Conservation (phyloP, 2,329 filamentous ascomycete species). For the Fusarium virguliforme region DNA sequence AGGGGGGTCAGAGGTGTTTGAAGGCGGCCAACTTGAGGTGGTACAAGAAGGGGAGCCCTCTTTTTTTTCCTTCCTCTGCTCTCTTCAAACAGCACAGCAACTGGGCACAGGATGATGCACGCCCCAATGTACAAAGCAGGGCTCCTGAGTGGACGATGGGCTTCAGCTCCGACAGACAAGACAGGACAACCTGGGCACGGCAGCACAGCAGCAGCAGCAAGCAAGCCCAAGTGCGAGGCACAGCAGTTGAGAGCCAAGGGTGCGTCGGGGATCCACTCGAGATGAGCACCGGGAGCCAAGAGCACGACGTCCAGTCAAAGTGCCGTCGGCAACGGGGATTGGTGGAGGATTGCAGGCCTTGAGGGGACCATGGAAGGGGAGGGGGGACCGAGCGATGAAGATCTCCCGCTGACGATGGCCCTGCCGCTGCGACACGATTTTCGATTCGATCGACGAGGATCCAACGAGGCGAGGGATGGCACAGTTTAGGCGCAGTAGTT, state of each 20-base stretch:
- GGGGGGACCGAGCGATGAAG: conserved; percentile 34
- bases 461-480: conserved; percentile 11
- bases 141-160: conserved; percentile 6
- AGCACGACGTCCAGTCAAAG: conserved; percentile 18
- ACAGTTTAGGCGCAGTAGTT: too few species aligned
- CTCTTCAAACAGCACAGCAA: conserved; percentile 1
- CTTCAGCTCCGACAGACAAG: conserved; percentile 4
- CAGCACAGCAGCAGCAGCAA: background rate
- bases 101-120: conserved; percentile 16
- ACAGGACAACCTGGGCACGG: conserved; percentile 4
- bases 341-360: conserved; percentile 15
- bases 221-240: background rate
- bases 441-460: conserved; percentile 41
- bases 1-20: background rate
- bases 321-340: conserved; percentile 24
- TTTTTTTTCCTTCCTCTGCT: background rate
- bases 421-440: conserved; percentile 35
- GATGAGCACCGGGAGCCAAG: conserved; percentile 17
- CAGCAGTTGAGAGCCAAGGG: conserved; percentile 1
- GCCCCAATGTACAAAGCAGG: conserved; percentile 10
- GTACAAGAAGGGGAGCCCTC: conserved; percentile 23
- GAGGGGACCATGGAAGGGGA: conserved; percentile 6
- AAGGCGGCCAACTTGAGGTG: conserved; percentile 11
- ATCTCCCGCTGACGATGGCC: conserved; percentile 49
- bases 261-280: conserved; percentile 24